Base-by-base conservation (phyloP, 2,329 filamentous ascomycete species). In the Exophiala sp. region DNA sequence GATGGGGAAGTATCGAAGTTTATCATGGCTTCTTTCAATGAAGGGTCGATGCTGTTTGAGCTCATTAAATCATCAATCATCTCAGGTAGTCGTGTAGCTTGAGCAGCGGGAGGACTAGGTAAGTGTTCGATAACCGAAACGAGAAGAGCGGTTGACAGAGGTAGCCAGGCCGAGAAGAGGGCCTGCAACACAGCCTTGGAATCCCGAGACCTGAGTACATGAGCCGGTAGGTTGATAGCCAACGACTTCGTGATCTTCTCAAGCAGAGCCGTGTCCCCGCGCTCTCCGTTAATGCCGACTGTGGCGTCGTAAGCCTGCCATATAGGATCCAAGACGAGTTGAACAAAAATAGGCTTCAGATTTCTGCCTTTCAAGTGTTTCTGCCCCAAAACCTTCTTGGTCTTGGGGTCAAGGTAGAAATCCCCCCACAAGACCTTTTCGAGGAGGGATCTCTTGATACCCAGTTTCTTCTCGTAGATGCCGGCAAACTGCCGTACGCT, bases 351-450 rank as follows among this genome's bases (percentile, higher is more conserved):
- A 7, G 93, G 93, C 70, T 97, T 98, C 55, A 98, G 72, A 52
- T 85, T 81, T 40, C 93, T 79, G 2, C 93, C 93, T 65, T 95
- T 97, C 43, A 98, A 74, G 72, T 98, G 93, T 68, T 95, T 97
- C 22, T 83, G 80, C 1, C 85, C 86, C 4, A 98, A 74, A 0
- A 98, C 84, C 64, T 95, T 88, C 68, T 95, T 98, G 1, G 90
- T 95, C 69, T 97, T 98, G 5, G 93, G 89, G 63, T 98, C 93
- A 38, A 98, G 73, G 67, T 96, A 98, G 66, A 87, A 98, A 66
- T 89, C 91, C 39, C 93, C 93, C 93, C 93, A 98, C 0, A 98
- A 76, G 0, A 96, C 88, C 65, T 93, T 96, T 68, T 98, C 90
- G 64, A 98, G 78, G 0, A 87, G 71, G 21, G 81, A 82, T 40